Evolutionary conservation across 148 eudicot genomes (phyloP).

Genomic region (Camellia lanceoleosa): DNA sequence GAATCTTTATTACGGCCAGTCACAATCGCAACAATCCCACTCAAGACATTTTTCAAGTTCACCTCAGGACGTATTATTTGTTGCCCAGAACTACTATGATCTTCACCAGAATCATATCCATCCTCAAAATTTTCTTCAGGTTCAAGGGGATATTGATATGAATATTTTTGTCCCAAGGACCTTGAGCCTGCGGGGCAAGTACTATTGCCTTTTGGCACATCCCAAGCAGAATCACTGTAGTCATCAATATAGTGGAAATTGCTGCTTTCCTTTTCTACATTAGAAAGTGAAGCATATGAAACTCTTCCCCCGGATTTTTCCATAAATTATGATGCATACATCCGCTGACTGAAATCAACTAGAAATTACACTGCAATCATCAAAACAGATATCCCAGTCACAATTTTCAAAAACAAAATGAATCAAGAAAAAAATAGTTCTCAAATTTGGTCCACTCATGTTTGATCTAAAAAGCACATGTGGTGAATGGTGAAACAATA

Average conservation of each 20-base stretch:
- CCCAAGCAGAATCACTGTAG: constrained; percentile 55
- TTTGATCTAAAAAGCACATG: neutral
- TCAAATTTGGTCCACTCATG: neutral
- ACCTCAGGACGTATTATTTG: constrained; percentile 64
- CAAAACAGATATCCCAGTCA: neutral
- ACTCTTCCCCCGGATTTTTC: constrained; percentile 48
- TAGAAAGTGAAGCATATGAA: constrained; percentile 64
- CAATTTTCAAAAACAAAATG: neutral
- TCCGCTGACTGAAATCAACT: neutral
- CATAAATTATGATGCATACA: constrained; percentile 38
- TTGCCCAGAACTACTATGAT: constrained; percentile 30
- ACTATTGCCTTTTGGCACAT: constrained; percentile 32
- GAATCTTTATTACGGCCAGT: constrained; percentile 67
- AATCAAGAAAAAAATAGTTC: neutral
- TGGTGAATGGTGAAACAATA: neutral
- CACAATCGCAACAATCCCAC: constrained; percentile 74
- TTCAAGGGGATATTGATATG: constrained; percentile 46
- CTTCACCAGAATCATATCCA: constrained; percentile 64
- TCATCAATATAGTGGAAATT: constrained; percentile 52
- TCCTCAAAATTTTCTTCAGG: constrained; percentile 60
- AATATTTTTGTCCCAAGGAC: constrained; percentile 32
- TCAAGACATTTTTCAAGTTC: constrained; percentile 80
- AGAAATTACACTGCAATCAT: constrained; percentile 12
- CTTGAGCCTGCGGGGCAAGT: constrained; percentile 26
- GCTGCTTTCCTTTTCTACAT: constrained; percentile 44